Conservation (phyloP, 169 alveolate genomes). For the Cyclospora cayetanensis region DNA sequence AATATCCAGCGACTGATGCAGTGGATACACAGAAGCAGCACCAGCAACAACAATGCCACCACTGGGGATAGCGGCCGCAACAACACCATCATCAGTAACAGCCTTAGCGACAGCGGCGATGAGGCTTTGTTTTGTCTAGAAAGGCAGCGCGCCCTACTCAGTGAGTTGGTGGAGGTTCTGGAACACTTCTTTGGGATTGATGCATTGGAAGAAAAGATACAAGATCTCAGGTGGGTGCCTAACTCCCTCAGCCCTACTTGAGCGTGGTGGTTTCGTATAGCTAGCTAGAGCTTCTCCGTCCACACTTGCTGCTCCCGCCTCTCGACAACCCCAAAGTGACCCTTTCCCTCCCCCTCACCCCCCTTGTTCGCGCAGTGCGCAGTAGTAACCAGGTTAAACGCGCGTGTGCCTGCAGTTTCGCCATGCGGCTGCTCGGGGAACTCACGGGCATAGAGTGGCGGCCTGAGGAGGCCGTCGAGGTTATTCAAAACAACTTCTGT, state of each 20-base stretch:
- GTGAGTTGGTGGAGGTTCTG: neutral
- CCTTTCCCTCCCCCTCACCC: too few species aligned
- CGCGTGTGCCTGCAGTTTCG: neutral
- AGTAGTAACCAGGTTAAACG: too few species aligned
- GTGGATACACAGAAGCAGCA: neutral
- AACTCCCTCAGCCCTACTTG: too few species aligned
- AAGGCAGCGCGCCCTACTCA: neutral
- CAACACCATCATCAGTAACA: neutral
- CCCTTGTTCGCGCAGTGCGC: too few species aligned
- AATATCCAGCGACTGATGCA: slow-evolving; percentile 21
- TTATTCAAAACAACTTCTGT: neutral
- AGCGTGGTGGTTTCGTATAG: too few species aligned
- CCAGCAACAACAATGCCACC: neutral
- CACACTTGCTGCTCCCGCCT: too few species aligned
- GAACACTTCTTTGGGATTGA: neutral
- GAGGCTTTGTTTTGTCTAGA: neutral
- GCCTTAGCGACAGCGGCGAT: neutral
- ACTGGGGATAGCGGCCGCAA: neutral
- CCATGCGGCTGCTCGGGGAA: neutral
- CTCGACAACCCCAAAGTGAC: too few species aligned
- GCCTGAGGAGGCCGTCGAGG: neutral
- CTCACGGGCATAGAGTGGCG: neutral
- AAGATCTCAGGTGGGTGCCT: neutral
- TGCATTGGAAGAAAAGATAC: neutral
- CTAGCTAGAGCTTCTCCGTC: too few species aligned